Conservation (phyloP, 2,329 filamentous ascomycete genomes). For the Sclerotinia glacialis region DNA sequence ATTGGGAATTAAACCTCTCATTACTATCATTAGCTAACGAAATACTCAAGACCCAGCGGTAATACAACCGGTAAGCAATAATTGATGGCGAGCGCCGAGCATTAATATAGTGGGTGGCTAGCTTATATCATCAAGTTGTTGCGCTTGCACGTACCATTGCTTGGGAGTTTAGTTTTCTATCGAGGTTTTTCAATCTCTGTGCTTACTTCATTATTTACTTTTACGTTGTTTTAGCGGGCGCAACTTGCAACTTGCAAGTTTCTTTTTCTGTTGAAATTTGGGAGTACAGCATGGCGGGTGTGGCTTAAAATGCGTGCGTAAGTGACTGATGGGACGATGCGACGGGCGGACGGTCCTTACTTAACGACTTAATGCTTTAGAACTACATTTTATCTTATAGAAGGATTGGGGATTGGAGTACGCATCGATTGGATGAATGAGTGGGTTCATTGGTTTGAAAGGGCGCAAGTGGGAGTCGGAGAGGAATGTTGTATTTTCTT, state of each 20-base stretch:
- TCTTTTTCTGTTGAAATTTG: not conserved
- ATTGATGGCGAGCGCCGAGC: not conserved
- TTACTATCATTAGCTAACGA: not conserved
- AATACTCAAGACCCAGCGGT: not conserved
- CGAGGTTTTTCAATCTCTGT: not conserved
- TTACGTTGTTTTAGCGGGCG: not conserved
- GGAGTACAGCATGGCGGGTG: not conserved
- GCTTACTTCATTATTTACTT: not conserved
- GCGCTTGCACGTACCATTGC: not conserved
- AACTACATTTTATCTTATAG: constrained; percentile 10
- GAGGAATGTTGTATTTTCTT: not conserved
- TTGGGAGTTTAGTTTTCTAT: not conserved
- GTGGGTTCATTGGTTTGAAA: not conserved
- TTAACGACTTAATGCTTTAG: not conserved
- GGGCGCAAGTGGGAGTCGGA: not conserved
- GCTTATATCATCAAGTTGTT: not conserved
- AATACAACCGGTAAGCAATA: not conserved
- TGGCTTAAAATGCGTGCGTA: not conserved
- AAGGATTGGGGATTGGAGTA: not conserved
- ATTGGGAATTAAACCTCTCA: constrained; percentile 40
- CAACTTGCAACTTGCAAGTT: not conserved
- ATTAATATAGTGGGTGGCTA: not conserved
- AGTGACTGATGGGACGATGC: not conserved
- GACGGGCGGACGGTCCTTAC: not conserved
- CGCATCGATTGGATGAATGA: not conserved